Base-by-base conservation (phyloP, 1,139 yeast genomes). In the Kodamaea ohmeri region DNA sequence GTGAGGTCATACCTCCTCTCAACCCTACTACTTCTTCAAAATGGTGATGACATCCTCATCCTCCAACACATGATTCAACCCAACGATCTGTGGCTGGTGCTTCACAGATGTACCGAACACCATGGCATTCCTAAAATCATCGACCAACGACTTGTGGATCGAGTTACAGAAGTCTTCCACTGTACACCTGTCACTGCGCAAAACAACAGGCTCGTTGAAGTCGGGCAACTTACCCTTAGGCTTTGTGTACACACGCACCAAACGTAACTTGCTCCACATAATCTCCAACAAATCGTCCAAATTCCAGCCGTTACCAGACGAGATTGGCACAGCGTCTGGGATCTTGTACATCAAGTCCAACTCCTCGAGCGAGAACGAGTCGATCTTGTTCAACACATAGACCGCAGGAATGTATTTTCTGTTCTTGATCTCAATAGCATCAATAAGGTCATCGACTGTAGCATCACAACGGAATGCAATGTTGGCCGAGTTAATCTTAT, bases 1-100 rank as follows among this genome's bases (percentile, higher is more conserved):
- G n/a, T n/a, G n/a, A n/a, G n/a, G n/a, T 16, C 21, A 12, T 11
- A 5, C 17, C 18, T n/a, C 12, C 7, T 5, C 8, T 24, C 12
- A n/a, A 24, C 26, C 13, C 14, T 4, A 3, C 35, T 58, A 71
- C 55, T 85, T 88, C 70, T 89, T 90, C 66, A 90, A 75, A 53
- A 92, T 88, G 21, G 98, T 90, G 39, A 92, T 95, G 24, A 94
- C 98, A 65, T 92, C 99, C 65, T 92, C 98, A 62, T 92, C 99
- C 63, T 83, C 84, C 50, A 92, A 70, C 7, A 60, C 70, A 65
- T 94, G 98, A 36, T 73, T 63, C 50, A 92, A 72, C 31, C 98
- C 98, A 33, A 90, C 97, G 50, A 81, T 78, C 65, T 92, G 98
- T n/a, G 97, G 97, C 63, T 90, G 97, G 62, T 92, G 98, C 68